Base-by-base conservation (phyloP, 129 eudicot genomes). In the Deinandra increscens region DNA sequence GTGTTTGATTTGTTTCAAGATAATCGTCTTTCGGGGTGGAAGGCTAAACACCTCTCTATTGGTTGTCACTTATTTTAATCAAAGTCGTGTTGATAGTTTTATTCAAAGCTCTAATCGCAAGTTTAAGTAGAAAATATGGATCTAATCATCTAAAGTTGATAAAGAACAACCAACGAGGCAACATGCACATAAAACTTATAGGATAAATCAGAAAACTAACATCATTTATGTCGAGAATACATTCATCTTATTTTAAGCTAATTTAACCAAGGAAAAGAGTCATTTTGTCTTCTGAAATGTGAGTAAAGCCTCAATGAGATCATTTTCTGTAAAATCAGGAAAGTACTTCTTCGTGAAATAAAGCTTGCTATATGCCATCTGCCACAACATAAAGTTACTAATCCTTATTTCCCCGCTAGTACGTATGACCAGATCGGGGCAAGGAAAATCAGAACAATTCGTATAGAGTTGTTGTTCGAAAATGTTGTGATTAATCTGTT, bases 301-400 rank as follows among this genome's bases (percentile, higher is more conserved):
- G 60, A 29, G 37, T 29, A 71, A 15, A 15, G 67, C 68, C 34
- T 61, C 33, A 9, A 59, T 44, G 11, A 71, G 76, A 59, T 71
- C 76, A 44, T 60, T 8, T 44, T 44, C 46, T 33, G 22, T 37
- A 45, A 71, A 71, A 43, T 71, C 76, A 1, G 68, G 68, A 33
- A 60, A 71, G 8, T 33, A 43, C 60, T 71, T 71, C 6, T 45
- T 17, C 0, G 44, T 34, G 36, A 59, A 71, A 59, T 71, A 71
- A 18, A 71, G 76, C 49, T 71, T 33, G 29, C 51, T 69, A 14
- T 51, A 36, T 12, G 73, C 68, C 76, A 71, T 71, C 49, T 71
- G 76, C 68, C 76, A 71, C 59, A 71, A 29, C 76, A 71, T 71
- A 15, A 69, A 71, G 44, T 71, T 71, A 71, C 76, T 71, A 29